phyloP scores from a whole-genome alignment of 2,329 filamentous ascomycete species.

The Esteya vermicola region DNA sequence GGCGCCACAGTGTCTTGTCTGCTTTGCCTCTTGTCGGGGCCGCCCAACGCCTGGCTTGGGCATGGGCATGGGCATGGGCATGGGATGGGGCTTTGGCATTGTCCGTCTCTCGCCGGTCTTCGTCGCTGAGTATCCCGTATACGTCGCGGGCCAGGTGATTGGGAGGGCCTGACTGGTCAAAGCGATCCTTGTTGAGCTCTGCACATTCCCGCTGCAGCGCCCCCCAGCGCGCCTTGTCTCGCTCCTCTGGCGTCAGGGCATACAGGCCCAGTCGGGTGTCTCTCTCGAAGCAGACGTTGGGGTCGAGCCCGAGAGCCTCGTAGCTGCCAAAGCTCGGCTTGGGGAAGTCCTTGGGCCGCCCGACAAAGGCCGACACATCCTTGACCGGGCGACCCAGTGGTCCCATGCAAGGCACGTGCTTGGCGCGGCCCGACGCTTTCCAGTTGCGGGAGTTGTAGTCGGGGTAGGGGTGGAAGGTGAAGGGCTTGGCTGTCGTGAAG shows the following conservation, averaged over 20 bases:
- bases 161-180: constrained; percentile 24
- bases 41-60: no score
- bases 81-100: no score
- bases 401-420: constrained; percentile 50
- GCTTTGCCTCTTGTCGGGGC: no score
- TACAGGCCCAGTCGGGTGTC: constrained; percentile 57
- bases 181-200: constrained; percentile 52
- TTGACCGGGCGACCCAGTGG: constrained; percentile 43
- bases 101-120: no score
- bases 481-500: constrained; percentile 32
- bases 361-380: constrained; percentile 52
- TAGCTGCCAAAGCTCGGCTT: constrained; percentile 49
- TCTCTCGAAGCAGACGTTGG: constrained; percentile 51
- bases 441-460: constrained; percentile 51
- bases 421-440: constrained; percentile 36
- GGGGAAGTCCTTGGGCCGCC: constrained; percentile 43
- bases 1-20: not conserved
- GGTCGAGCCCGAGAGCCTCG: constrained; percentile 43
- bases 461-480: constrained; percentile 57
- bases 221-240: constrained; percentile 57
- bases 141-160: constrained; percentile 26
- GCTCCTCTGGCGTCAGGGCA: constrained; percentile 40
- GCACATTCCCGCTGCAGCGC: constrained; percentile 53
- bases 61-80: no score
- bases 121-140: not conserved